Conservation (phyloP, 2,329 filamentous ascomycete genomes). For the Alternaria ethzedia region DNA sequence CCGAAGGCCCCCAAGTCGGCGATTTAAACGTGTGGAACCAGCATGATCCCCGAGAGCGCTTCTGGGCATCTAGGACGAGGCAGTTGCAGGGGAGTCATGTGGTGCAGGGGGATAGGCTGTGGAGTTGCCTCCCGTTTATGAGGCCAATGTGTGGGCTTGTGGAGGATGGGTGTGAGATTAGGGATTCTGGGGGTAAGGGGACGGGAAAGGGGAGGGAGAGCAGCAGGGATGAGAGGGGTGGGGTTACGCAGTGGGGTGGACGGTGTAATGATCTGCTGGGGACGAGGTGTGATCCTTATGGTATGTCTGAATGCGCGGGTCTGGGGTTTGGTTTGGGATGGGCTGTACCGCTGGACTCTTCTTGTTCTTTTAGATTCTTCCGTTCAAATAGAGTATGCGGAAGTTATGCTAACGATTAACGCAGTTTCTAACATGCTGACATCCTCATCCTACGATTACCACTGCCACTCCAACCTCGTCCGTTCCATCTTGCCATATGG, state of each 20-base stretch:
- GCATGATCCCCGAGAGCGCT: slow-evolving; percentile 76
- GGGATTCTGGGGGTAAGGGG: slow-evolving; percentile 27
- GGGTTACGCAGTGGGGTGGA: slow-evolving; percentile 65
- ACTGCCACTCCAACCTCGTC: slow-evolving; percentile 83
- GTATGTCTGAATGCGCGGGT: slow-evolving; percentile 28
- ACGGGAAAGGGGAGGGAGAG: slow-evolving; percentile 43
- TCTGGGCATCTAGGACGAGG: slow-evolving; percentile 81
- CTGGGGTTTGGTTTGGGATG: background rate
- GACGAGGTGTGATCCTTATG: slow-evolving; percentile 83
- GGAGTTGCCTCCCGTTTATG: slow-evolving; percentile 79
- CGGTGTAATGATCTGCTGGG: slow-evolving; percentile 80
- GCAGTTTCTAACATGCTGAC: slow-evolving; percentile 73
- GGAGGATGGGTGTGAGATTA: slow-evolving; percentile 63
- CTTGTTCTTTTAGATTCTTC: background rate
- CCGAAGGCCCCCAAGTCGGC: slow-evolving; percentile 77
- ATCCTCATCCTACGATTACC: slow-evolving; percentile 76
- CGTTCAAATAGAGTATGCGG: background rate
- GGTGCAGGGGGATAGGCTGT: slow-evolving; percentile 73
- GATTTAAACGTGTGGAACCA: slow-evolving; percentile 84
- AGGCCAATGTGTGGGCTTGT: slow-evolving; percentile 74
- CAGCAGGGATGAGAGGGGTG: slow-evolving; percentile 54
- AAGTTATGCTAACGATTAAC: background rate
- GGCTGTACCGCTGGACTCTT: background rate
- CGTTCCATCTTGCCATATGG: slow-evolving; percentile 74
- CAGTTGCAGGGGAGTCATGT: slow-evolving; percentile 82